Percentiles rank a stretch among this genome's conserved stretches.
Evolutionary conservation across 257 asterid genomes (phyloP).

Genomic region (Penstemon eatonii): DNA sequence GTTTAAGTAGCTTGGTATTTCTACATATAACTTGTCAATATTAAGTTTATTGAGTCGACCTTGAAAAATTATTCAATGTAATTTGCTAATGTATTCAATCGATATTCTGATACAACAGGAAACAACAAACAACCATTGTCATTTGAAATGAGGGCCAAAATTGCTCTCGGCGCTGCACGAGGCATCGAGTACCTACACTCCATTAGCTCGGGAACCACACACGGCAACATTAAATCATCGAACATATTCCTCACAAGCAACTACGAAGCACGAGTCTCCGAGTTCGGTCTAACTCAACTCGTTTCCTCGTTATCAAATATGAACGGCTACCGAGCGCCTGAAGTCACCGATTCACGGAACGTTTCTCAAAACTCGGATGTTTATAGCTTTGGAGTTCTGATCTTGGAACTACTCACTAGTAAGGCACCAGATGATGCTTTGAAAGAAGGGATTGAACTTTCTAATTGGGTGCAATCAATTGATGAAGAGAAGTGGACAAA

Average conservation of each 20-base stretch:
- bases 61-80: too few relatives aligned
- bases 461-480: constrained; percentile 45
- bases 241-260: constrained; percentile 49
- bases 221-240: constrained; percentile 68
- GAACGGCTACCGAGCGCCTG: constrained; percentile 56
- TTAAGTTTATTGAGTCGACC: too few relatives aligned
- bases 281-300: constrained; percentile 48
- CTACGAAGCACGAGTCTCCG: constrained; percentile 40
- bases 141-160: constrained; percentile 43
- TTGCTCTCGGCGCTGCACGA: constrained; percentile 41
- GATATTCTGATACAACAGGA: constrained; percentile 30
- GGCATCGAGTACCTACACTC: constrained; percentile 60
- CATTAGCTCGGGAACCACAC: constrained; percentile 29
- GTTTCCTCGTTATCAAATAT: constrained; percentile 33
- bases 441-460: constrained; percentile 50
- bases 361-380: constrained; percentile 50
- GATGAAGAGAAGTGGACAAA: constrained; percentile 36
- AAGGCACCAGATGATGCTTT: constrained; percentile 34
- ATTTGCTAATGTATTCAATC: too few relatives aligned
- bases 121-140: constrained; percentile 29
- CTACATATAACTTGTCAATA: too few relatives aligned
- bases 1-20: too few relatives aligned
- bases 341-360: constrained; percentile 37
- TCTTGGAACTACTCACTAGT: constrained; percentile 51
- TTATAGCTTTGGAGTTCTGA: constrained; percentile 51